A percentile compares a stretch with the other conserved stretches of the same genome.
These are phyloP conservation scores for Fusarium nelsonii DNA, from an alignment of 2,329 filamentous ascomycete genomes.

Conservation along the genomic window DNA sequence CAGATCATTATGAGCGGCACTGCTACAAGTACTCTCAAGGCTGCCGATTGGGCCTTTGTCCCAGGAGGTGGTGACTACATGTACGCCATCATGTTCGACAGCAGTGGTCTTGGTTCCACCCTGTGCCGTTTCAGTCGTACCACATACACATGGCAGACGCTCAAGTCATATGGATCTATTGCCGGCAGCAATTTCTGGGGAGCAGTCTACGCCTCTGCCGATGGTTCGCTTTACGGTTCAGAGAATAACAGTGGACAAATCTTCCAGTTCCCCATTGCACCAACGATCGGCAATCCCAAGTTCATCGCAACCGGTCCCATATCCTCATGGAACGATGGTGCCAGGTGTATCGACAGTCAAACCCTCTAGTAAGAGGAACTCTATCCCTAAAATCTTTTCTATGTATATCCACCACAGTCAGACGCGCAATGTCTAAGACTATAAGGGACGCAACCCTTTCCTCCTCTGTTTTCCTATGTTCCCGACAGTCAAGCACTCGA, in stretches of 20 bases:
- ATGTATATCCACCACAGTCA: constrained; percentile 22
- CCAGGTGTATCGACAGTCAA: constrained; percentile 42
- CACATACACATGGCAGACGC: constrained; percentile 30
- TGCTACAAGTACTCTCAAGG: constrained; percentile 7
- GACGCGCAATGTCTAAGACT: constrained; percentile 3
- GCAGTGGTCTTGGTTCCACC: constrained; percentile 7
- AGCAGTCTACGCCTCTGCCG: constrained; percentile 36
- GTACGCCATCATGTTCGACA: constrained; percentile 31
- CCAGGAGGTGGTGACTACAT: constrained; percentile 46
- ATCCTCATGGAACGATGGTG: constrained; percentile 38
- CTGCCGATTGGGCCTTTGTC: constrained; percentile 44
- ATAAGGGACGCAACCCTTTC: not conserved
- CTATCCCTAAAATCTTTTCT: constrained; percentile 18
- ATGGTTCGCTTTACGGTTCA: constrained; percentile 41
- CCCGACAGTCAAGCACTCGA: constrained; percentile 7
- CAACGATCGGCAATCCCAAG: constrained; percentile 23
- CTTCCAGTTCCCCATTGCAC: constrained; percentile 39
- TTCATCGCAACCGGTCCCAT: constrained; percentile 27
- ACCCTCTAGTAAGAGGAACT: constrained; percentile 8
- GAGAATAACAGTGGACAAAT: constrained; percentile 39
- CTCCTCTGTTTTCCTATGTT: constrained; percentile 6
- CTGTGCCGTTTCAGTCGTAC: constrained; percentile 42
- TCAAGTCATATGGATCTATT: constrained; percentile 25
- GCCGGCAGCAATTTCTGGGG: constrained; percentile 39
- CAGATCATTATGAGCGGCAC: constrained; percentile 38